These are phyloP conservation scores for Cryptococcus sp. DNA, from an alignment of 1,284 basidiomycete species.

Conservation along the genomic window DNA sequence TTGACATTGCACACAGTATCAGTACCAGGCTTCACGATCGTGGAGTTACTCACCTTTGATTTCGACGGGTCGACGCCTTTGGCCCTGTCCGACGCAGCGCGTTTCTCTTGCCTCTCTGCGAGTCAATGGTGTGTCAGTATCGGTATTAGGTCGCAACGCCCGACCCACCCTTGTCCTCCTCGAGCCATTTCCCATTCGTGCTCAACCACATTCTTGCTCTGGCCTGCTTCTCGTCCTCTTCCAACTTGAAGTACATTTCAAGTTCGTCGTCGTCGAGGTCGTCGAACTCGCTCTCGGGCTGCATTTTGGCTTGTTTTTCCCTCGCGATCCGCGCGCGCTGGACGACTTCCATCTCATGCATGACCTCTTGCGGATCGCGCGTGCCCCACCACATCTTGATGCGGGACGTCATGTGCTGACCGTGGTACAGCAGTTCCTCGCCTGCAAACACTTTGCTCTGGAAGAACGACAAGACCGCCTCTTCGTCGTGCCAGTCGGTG, in stretches of 20 bases:
- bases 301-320: slow-evolving; percentile 36
- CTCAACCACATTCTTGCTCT: slow-evolving; percentile 98
- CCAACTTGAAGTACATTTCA: slow-evolving; percentile 73
- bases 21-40: too few species aligned
- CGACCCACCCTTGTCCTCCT: slow-evolving; percentile 76
- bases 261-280: slow-evolving; percentile 93
- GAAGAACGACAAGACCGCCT: slow-evolving; percentile 32
- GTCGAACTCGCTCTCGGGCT: slow-evolving; percentile 54
- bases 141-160: neutral
- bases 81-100: slow-evolving; percentile 29
- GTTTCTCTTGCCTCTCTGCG: slow-evolving; percentile 34
- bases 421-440: slow-evolving; percentile 33
- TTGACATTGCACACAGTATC: neutral
- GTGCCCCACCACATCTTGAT: slow-evolving; percentile 38
- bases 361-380: slow-evolving; percentile 38
- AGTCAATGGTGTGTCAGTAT: slow-evolving; percentile 1
- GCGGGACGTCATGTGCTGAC: slow-evolving; percentile 21
- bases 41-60: slow-evolving; percentile 26
- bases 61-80: slow-evolving; percentile 38
- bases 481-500: slow-evolving; percentile 37
- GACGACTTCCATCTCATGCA: slow-evolving; percentile 60
- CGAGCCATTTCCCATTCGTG: slow-evolving; percentile 89
- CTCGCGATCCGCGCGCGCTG: slow-evolving; percentile 37
- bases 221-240: slow-evolving; percentile 80
- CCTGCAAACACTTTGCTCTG: slow-evolving; percentile 35